Conservation (phyloP, 1,284 basidiomycete species). For the Papiliotrema flavescens region DNA sequence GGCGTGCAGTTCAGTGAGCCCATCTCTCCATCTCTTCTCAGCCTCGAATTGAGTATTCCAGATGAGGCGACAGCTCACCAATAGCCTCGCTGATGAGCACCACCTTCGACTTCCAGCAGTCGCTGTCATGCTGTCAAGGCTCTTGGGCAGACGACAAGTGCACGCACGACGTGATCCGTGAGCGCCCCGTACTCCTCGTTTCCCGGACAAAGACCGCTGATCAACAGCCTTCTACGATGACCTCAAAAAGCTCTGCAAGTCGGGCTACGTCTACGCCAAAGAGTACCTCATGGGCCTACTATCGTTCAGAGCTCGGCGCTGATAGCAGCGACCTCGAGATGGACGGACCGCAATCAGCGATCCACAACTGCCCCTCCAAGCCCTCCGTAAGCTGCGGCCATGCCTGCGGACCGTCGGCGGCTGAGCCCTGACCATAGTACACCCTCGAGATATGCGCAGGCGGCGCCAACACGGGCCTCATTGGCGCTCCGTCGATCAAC, state of each 20-base stretch:
- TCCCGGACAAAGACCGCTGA: not conserved
- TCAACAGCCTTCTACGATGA: constrained; percentile 13
- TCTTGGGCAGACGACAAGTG: constrained; percentile 4
- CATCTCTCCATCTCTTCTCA: too few relatives aligned
- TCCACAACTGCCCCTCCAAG: not conserved
- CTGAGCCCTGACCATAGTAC: not conserved
- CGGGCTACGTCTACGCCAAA: constrained; percentile 16
- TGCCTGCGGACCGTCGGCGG: not conserved
- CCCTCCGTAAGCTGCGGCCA: not conserved
- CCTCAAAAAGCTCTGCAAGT: constrained; percentile 13
- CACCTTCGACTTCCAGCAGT: constrained; percentile 11
- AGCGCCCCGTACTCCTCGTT: not conserved
- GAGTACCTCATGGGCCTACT: too few relatives aligned
- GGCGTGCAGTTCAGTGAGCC: constrained; percentile 17
- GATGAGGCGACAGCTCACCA: constrained; percentile 5
- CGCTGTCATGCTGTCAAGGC: constrained; percentile 16
- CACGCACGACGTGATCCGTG: constrained; percentile 19
- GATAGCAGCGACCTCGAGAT: not conserved
- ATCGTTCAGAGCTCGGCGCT: too few relatives aligned
- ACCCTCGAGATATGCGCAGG: not conserved
- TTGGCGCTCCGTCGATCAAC: not conserved
- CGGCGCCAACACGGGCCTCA: not conserved
- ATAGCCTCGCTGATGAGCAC: not conserved
- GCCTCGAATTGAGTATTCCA: too few relatives aligned
- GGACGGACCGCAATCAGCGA: not conserved